Evolutionary conservation across 176 grass and related monocot species (phyloP), one percentile per base, ranked within the genome.

Genomic region (Oryza glaberrima): DNA sequence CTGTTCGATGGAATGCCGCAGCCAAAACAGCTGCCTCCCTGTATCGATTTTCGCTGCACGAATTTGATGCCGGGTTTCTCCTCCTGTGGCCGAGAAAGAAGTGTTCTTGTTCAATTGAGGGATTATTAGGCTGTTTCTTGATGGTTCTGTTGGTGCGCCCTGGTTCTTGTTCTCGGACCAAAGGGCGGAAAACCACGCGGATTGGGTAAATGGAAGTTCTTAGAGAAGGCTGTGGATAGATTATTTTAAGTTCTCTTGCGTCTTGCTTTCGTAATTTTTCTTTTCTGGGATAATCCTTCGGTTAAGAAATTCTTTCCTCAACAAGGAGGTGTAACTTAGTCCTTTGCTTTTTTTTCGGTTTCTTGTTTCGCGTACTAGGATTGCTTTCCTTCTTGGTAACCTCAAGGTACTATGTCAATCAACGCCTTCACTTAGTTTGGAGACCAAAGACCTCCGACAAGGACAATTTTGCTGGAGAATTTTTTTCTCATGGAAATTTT

Each of bases 1-100:
- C 75, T 65, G 84, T 71, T 90, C 81, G 76, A 14, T 7, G 84
- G 5, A 80, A 83, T 48, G 84, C n/a, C 69, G 60, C 83, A 25
- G 22, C 60, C 74, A 11, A 56, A 32, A 3, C 30, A 28, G 28
- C 47, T 2, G 65, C 34, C 20, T 12, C 26, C 52, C 9, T 78
- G 68, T 73, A 17, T 65, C 4, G 14, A 2, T 47, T 5, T 3
- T 6, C 13, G 17, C 34, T 28, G 23, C 19, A 9, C 0, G 69
- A 6, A 16, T 49, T 19, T 8, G 46, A 9, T 30, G 23, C 68
- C 3, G 38, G 56, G 48, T 26, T 75, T 36, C 74, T 73, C 20
- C 6, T 58, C 73, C 36, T 3, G 22, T 34, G 35, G 6, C 44
- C 13, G 19, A 47, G 51, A 12, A 45, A 35, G 10, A 9, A 36